Conservation (phyloP, 2,329 filamentous ascomycete species). For the Paecilomyces sp. region DNA sequence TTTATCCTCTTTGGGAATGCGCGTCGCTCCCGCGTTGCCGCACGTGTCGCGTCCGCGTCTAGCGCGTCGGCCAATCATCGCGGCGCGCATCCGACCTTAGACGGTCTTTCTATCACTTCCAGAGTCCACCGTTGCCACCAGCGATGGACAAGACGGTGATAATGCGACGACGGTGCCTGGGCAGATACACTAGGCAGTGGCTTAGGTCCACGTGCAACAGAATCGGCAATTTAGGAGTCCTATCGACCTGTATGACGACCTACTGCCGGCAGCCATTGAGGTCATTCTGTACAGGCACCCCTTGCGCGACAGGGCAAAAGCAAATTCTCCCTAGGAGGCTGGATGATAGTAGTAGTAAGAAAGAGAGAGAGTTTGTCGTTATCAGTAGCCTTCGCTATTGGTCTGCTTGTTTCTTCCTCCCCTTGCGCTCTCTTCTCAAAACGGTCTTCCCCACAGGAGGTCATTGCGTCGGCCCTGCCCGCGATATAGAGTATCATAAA, state of each 20-base stretch:
- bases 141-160: not conserved
- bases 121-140: not conserved
- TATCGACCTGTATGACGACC: not conserved
- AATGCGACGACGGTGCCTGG: not conserved
- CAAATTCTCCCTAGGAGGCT: not conserved
- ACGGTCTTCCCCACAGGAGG: not conserved
- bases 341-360: not conserved
- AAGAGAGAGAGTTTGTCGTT: constrained; percentile 3
- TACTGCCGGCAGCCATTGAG: not conserved
- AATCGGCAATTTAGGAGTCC: not conserved
- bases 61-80: not conserved
- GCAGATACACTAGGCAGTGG: not conserved
- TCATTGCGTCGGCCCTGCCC: not conserved
- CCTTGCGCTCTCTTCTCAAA: not conserved
- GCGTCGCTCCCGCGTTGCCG: not conserved
- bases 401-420: not conserved
- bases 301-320: not conserved
- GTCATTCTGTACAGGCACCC: not conserved
- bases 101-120: not conserved
- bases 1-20: not conserved
- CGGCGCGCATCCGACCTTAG: not conserved
- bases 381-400: constrained; percentile 1
- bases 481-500: not conserved
- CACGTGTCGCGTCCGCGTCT: not conserved
- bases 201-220: not conserved